Evolutionary conservation across 192 early-diverging fungal genomes (phyloP), one percentile per base, ranked within the genome.

Genomic region (Diversispora eburnea): DNA sequence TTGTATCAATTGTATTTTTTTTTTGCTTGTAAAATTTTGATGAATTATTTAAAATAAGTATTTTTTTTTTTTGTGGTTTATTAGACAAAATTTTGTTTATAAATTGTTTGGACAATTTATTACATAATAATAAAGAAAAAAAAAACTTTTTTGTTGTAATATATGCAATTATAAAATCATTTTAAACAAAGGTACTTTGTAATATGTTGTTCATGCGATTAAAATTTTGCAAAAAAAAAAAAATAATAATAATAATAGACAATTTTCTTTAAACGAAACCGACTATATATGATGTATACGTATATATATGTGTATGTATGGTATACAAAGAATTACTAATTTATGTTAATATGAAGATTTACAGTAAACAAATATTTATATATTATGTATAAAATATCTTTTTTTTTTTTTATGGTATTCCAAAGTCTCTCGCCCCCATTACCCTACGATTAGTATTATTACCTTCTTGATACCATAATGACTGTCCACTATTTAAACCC

Each of bases 341-440:
- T 41, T n/a, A 42, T 63, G 43, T n/a, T 4, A 41, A 63, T 59
- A 59, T 59, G 20, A 45, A 33, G 59, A 39, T 39, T 13, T 9
- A 61, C 10, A 33, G 59, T 61, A 39, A 39, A 39, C 59, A 61
- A 61, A 60, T 60, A 60, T 60, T 22, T 60, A 55, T 55, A 12
- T 25, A 60, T 63, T 63, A 63, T 63, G 13, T 63, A 39, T 43
- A 9, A 39, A 41, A 7, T 17, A 42, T 63, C 41, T 17, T 45
- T 70, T 12, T 17, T 45, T 70, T 12, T 43, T 54, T 10, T 70
- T 56, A 55, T 70, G 52, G 52, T 70, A 70, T 70, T 5, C 67
- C 52, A 70, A 56, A 70, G 67, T 70, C 67, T 70, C 52, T 70
- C 22, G 67, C 10, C n/a, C 67, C 52, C 17, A 70, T 55, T 57